phyloP scores from a whole-genome alignment of 306 rosid species.

The Prunus mongolica region DNA sequence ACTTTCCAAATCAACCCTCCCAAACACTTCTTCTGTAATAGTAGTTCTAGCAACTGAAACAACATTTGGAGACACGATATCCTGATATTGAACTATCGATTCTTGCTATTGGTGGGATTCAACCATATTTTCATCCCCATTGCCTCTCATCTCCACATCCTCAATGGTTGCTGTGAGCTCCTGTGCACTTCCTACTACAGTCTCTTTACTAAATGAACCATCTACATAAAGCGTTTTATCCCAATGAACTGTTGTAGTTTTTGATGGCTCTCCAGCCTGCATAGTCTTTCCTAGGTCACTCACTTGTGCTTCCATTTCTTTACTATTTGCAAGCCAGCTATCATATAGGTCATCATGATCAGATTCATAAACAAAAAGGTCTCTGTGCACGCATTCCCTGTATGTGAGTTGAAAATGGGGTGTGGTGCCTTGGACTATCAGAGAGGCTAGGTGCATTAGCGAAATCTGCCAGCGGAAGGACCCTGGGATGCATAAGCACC shows the following conservation, averaged over 20 bases:
- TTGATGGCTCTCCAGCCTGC: slow-evolving; percentile 27
- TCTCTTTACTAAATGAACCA: slow-evolving; percentile 23
- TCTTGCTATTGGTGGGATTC: slow-evolving; percentile 26
- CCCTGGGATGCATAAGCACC: slow-evolving; percentile 89
- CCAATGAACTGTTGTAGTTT: slow-evolving; percentile 13
- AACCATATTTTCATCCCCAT: slow-evolving; percentile 24
- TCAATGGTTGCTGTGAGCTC: slow-evolving; percentile 16
- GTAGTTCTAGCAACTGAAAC: slow-evolving; percentile 12
- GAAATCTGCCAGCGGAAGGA: slow-evolving; percentile 49
- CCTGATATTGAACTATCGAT: slow-evolving; percentile 20
- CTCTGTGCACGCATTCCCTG: slow-evolving; percentile 17
- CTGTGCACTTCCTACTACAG: slow-evolving; percentile 22
- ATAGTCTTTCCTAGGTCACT: slow-evolving; percentile 21
- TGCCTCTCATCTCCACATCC: slow-evolving; percentile 33
- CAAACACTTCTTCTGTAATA: slow-evolving; percentile 7
- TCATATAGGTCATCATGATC: slow-evolving; percentile 38
- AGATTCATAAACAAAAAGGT: slow-evolving; percentile 19
- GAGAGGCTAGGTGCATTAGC: slow-evolving; percentile 20
- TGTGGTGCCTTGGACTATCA: slow-evolving; percentile 14
- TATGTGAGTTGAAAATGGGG: slow-evolving; percentile 28
- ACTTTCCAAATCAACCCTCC: slow-evolving; percentile 22
- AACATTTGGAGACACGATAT: slow-evolving; percentile 19
- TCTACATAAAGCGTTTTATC: slow-evolving; percentile 16
- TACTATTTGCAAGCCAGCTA: slow-evolving; percentile 42
- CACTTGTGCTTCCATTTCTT: slow-evolving; percentile 30